phyloP scores from a whole-genome alignment of 441 rosid species.

The Euphorbia schlechtendalii region DNA sequence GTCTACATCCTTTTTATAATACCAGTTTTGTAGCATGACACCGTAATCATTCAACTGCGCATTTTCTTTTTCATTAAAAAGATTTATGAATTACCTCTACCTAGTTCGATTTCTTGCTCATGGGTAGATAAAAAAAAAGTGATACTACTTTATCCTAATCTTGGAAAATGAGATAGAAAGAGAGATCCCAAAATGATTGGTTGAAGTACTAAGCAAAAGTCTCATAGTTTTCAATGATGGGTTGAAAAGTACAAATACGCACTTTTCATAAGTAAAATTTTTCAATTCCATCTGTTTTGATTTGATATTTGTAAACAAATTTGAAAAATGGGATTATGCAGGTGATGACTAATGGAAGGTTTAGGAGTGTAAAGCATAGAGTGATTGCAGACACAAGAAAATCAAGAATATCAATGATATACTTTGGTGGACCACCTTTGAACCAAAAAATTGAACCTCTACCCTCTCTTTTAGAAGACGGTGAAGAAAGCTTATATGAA shows the following conservation, averaged over 20 bases:
- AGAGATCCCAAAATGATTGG: no score
- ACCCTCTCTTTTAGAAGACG: conserved; percentile 38
- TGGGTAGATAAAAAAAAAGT: no score
- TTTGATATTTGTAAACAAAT: not conserved
- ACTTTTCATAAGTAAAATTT: not conserved
- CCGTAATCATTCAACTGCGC: no score
- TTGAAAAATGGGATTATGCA: conserved; percentile 13
- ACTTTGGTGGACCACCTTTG: conserved; percentile 77
- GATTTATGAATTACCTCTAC: no score
- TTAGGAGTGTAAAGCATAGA: conserved; percentile 74
- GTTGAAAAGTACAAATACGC: not conserved
- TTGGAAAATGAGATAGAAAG: no score
- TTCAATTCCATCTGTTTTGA: not conserved
- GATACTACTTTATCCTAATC: no score
- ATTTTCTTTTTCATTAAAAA: no score
- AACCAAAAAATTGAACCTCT: conserved; percentile 46
- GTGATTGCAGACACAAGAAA: conserved; percentile 49
- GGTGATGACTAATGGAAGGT: conserved; percentile 88
- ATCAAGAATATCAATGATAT: conserved; percentile 69
- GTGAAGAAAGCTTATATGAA: conserved; percentile 40
- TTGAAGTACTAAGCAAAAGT: no score
- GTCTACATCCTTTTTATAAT: no score
- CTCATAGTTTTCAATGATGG: not conserved
- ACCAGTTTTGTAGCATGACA: no score
- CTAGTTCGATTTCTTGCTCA: no score